Evolutionary conservation across 768 basidiomycete genomes (phyloP), one percentile per base, ranked within the genome.

Genomic region (Russula vinacea): DNA sequence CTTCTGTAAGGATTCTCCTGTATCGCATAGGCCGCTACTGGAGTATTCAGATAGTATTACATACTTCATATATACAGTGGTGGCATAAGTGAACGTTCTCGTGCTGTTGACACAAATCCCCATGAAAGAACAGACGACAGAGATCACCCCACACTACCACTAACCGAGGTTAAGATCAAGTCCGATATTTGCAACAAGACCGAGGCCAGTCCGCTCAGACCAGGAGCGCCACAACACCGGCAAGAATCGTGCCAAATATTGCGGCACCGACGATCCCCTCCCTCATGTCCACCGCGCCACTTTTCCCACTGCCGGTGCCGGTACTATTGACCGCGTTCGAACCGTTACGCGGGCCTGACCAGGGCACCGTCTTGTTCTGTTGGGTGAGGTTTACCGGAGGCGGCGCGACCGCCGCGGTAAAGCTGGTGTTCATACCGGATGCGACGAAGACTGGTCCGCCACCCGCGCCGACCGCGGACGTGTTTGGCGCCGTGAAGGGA

Each of bases 401-500:
- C 7, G 60, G 67, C 6, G 58, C 55, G 8, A 53, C 59, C 16
- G 59, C 60, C 13, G 57, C 33, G n/a, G 74, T 81, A 62, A 81
- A 64, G 47, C 66, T 69, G 53, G 50, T 61, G 72, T 82, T 73
- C 56, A 76, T 67, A 19, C 72, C 73, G 4, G 72, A 44, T 24
- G 70, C 74, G 66, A 77, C 60, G 71, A 77, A 78, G 19, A 81
- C 79, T 39, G 71, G 59, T 33, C 80, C 79, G 57, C 76, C 76
- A 13, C 80, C 82, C 1, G 79, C 79, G 47, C 81, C 77, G 40
- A 69, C 66, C 42, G 75, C 77, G 47, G 68, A 68, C 29, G 62
- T 56, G 71, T 80, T 73, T 2, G 83, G 82, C 7, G 82, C 79
- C 7, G 74, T 61, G 73, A 78, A 81, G 11, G 82, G 81, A 22